These are phyloP conservation scores for Pythium phragmiticola DNA, from an alignment of 352 stramenopile genomes.

Conservation along the genomic window DNA sequence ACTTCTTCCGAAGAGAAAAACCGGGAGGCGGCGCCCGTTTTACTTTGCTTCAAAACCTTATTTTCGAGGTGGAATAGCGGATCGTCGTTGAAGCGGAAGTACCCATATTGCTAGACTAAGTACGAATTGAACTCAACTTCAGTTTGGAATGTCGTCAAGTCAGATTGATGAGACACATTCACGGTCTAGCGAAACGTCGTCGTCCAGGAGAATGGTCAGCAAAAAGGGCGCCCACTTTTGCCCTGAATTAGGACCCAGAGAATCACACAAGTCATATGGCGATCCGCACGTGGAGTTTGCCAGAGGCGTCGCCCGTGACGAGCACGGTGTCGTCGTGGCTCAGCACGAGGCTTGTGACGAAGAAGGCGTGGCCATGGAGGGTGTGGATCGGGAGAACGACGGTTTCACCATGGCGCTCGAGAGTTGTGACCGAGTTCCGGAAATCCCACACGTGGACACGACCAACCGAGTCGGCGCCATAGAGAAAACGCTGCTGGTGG, in stretches of 20 bases:
- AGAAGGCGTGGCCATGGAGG: slow-evolving; percentile 17
- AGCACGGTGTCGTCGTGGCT: slow-evolving; percentile 22
- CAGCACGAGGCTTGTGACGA: slow-evolving; percentile 21
- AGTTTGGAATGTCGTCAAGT: background rate
- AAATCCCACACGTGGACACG: slow-evolving; percentile 21
- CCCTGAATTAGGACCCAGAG: background rate
- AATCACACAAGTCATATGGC: background rate
- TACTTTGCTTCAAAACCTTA: slow-evolving; percentile 4
- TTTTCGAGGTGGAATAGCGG: slow-evolving; percentile 7
- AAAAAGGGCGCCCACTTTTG: slow-evolving; percentile 1
- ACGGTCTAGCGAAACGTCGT: background rate
- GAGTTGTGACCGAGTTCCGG: background rate
- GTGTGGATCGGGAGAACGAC: slow-evolving; percentile 9
- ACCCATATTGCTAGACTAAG: background rate
- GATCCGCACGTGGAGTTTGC: slow-evolving; percentile 21
- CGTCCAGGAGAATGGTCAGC: background rate
- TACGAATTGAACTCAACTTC: slow-evolving; percentile 7
- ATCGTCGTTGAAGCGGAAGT: slow-evolving; percentile 4
- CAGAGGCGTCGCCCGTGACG: slow-evolving; percentile 24
- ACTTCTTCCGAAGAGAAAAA: background rate
- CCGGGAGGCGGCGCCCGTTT: slow-evolving; percentile 6
- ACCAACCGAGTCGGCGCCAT: slow-evolving; percentile 15
- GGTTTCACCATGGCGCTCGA: background rate
- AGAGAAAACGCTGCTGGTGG: slow-evolving; percentile 15
- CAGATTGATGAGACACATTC: background rate